Evolutionary conservation across 768 basidiomycete genomes (phyloP).

Genomic region (Pleurotus giganteus): DNA sequence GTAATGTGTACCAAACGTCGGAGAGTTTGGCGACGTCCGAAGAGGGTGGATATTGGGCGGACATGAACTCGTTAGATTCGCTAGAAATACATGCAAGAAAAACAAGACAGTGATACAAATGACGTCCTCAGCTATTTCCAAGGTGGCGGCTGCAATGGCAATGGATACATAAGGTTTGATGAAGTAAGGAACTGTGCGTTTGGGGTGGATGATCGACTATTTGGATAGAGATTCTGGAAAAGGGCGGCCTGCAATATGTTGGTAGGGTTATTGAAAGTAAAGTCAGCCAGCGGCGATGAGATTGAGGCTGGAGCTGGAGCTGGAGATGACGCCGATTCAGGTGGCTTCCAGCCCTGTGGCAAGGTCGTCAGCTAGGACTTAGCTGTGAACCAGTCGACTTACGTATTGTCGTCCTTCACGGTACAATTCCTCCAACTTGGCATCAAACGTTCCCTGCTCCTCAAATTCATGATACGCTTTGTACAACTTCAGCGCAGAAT

Average conservation of each 20-base stretch:
- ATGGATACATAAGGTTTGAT: not conserved
- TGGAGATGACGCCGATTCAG: not conserved
- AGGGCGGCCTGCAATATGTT: slow-evolving; percentile 1
- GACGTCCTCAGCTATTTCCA: not conserved
- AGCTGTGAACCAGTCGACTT: slow-evolving; percentile 21
- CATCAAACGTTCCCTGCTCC: slow-evolving; percentile 74
- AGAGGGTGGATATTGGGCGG: too few relatives aligned
- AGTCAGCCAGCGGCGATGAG: not conserved
- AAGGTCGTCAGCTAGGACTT: not conserved
- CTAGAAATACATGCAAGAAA: too few relatives aligned
- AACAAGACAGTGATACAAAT: not conserved
- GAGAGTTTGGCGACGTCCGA: too few relatives aligned
- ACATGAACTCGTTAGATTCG: too few relatives aligned
- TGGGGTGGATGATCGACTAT: slow-evolving; percentile 5
- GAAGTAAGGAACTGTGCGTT: not conserved
- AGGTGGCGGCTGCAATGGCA: not conserved
- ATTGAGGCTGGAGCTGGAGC: not conserved
- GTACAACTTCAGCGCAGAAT: slow-evolving; percentile 81
- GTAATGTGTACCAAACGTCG: too few relatives aligned
- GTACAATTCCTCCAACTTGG: slow-evolving; percentile 84
- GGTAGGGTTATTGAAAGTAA: not conserved
- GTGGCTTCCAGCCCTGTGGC: slow-evolving; percentile 7
- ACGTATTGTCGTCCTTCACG: slow-evolving; percentile 75
- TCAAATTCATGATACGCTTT: slow-evolving; percentile 79
- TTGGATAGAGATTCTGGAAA: not conserved